phyloP scores from a whole-genome alignment of 768 basidiomycete species.

The Roridomyces roridus region DNA sequence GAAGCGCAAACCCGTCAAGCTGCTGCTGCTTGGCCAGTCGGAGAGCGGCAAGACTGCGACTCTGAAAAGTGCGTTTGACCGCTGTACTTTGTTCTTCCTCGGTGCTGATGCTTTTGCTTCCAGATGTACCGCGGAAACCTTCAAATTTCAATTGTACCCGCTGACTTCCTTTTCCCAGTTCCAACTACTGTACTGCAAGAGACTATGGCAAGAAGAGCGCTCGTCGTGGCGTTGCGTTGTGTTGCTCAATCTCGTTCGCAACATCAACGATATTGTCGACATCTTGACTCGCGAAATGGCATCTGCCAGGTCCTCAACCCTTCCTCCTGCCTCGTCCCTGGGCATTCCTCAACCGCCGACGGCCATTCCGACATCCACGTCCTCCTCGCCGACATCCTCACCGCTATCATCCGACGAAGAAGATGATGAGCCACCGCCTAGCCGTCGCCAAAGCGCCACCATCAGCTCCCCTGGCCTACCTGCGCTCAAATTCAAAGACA shows the following conservation, averaged over 20 bases:
- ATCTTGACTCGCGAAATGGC: slow-evolving; percentile 63
- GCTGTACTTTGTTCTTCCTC: background rate
- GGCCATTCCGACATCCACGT: slow-evolving; percentile 28
- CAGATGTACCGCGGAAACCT: background rate
- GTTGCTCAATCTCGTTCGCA: slow-evolving; percentile 80
- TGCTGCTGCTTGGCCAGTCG: slow-evolving; percentile 68
- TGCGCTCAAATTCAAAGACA: slow-evolving; percentile 59
- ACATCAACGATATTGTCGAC: slow-evolving; percentile 68
- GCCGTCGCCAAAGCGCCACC: slow-evolving; percentile 29
- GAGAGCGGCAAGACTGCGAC: slow-evolving; percentile 85
- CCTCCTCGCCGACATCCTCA: slow-evolving; percentile 21
- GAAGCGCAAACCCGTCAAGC: slow-evolving; percentile 73
- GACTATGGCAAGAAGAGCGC: slow-evolving; percentile 74
- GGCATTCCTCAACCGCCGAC: background rate
- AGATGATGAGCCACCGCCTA: slow-evolving; percentile 45
- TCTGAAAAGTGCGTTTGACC: slow-evolving; percentile 63
- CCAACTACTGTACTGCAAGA: slow-evolving; percentile 73
- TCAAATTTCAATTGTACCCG: too few relatives aligned
- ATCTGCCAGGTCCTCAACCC: slow-evolving; percentile 29
- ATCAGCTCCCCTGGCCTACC: background rate
- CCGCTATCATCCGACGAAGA: slow-evolving; percentile 36
- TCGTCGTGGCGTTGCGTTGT: slow-evolving; percentile 78
- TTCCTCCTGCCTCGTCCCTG: slow-evolving; percentile 16
- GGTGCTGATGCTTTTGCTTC: slow-evolving; percentile 7
- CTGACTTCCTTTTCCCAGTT: slow-evolving; percentile 66